Base-by-base conservation (phyloP, 352 stramenopile species). In the Globisporangium emineosum region DNA sequence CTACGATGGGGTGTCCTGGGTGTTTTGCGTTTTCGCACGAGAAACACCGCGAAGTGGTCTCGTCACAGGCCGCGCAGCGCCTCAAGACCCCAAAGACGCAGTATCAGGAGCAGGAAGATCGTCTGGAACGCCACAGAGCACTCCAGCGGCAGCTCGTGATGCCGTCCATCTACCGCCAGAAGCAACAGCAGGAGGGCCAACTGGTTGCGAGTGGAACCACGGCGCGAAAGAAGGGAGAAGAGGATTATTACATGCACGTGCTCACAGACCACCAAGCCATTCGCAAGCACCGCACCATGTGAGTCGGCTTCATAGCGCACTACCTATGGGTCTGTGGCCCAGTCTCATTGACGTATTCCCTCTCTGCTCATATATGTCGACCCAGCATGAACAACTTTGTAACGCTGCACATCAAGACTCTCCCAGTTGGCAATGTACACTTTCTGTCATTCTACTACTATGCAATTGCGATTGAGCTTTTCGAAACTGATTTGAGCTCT, bases 391-490 rank as follows among this genome's bases (percentile, higher is more conserved):
- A 67, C 35, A 82, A 86, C 49, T 87, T 86, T 37, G 72, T 94
- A 29, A 80, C 67, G 1, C 59, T 94, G 1, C 79, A 90, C 49
- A 76, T 94, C 59, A 92, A 92, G 65, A 86, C 70, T n/a, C 69
- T 94, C 9, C 86, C 86, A n/a, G 64, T 91, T 30, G 83, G 86
- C 10, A 80, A 80, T 51, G 86, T 94, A 86, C 19, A 73, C 37
- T 3, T 9, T 27, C 0, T 57, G 2, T 55, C 15, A 21, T 5
- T 8, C 40, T 23, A 9, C 40, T 21, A 5, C 15, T 47, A 21
- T 47, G 40, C 7, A 13, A 47, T 47, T 13, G 40, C 21, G 9
- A 12, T 40, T 40, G 8, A 15, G 33, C 33, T n/a, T 40, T 9
- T 17, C 33, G 33, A 40, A 40, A 4, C 33, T 40, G n/a, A 27